A percentile compares a stretch with the other conserved stretches of the same genome.
phyloP scores from a whole-genome alignment of 352 stramenopile species.

The Phytophthora citricola region DNA sequence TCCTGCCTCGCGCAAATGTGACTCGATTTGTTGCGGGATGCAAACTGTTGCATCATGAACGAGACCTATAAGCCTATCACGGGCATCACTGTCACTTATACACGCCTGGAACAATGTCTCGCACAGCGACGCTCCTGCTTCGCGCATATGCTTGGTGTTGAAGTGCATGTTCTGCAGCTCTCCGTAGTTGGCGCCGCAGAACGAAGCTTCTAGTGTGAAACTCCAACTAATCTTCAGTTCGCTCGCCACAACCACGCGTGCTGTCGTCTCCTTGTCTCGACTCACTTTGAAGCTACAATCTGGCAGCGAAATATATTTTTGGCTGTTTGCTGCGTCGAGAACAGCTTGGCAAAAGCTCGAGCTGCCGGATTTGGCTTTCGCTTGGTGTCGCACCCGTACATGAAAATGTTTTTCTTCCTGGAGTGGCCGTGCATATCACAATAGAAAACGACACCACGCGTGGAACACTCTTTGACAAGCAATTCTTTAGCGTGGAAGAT shows the following conservation, averaged over 20 bases:
- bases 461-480: constrained; percentile 59
- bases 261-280: constrained; percentile 81
- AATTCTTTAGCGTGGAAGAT: constrained; percentile 89
- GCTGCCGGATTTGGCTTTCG: constrained; percentile 78
- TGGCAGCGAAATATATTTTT: constrained; percentile 68
- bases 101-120: constrained; percentile 57
- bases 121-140: constrained; percentile 57
- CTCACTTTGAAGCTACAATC: constrained; percentile 88
- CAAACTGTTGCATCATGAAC: constrained; percentile 47
- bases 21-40: constrained; percentile 46
- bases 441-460: constrained; percentile 80
- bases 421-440: constrained; percentile 94
- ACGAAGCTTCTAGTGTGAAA: constrained; percentile 90
- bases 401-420: constrained; percentile 94
- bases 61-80: constrained; percentile 37
- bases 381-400: constrained; percentile 95
- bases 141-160: constrained; percentile 59
- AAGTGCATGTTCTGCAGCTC: constrained; percentile 72
- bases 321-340: constrained; percentile 69
- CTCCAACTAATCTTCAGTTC: constrained; percentile 78
- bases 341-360: constrained; percentile 75
- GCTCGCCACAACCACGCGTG: constrained; percentile 82
- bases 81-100: constrained; percentile 39
- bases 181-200: constrained; percentile 83
- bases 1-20: constrained; percentile 44